Evolutionary conservation across 2,329 filamentous ascomycete genomes (phyloP).

Genomic region (Emmonsiellopsis sp.): DNA sequence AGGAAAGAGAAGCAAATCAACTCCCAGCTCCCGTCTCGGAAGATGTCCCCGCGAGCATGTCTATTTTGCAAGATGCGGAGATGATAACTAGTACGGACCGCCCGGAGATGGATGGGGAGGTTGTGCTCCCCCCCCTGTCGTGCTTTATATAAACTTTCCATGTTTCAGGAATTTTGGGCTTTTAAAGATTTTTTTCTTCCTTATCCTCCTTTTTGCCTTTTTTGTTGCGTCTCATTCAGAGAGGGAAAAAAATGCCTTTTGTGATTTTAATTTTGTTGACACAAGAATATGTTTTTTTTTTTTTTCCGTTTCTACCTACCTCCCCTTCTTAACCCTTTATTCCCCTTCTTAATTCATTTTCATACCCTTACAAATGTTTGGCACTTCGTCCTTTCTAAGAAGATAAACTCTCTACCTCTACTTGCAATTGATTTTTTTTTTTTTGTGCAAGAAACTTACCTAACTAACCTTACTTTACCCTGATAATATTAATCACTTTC

Average conservation of each 20-base stretch:
- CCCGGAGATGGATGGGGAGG: slow-evolving; percentile 52
- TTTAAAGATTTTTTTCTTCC: background rate
- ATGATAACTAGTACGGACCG: slow-evolving; percentile 5
- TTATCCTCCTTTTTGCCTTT: background rate
- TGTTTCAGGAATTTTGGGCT: background rate
- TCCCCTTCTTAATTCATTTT: no score
- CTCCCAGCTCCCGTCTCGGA: slow-evolving; percentile 2
- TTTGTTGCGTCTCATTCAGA: background rate
- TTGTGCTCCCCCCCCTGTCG: slow-evolving; percentile 51
- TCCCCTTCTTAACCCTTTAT: no score
- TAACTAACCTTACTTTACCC: no score
- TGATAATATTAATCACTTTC: no score
- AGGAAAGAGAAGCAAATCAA: slow-evolving; percentile 12
- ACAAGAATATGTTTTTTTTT: no score
- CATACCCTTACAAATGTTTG: no score
- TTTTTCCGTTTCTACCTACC: no score
- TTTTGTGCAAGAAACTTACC: no score
- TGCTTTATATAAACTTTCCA: background rate
- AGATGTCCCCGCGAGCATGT: background rate
- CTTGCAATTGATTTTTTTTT: no score
- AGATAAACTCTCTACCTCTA: no score
- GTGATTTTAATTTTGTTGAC: no score
- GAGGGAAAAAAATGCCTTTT: background rate
- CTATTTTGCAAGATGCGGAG: background rate
- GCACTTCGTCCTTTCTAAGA: no score